These are phyloP conservation scores for Yarrowia deformans DNA, from an alignment of 805 yeast genomes.

Conservation along the genomic window DNA sequence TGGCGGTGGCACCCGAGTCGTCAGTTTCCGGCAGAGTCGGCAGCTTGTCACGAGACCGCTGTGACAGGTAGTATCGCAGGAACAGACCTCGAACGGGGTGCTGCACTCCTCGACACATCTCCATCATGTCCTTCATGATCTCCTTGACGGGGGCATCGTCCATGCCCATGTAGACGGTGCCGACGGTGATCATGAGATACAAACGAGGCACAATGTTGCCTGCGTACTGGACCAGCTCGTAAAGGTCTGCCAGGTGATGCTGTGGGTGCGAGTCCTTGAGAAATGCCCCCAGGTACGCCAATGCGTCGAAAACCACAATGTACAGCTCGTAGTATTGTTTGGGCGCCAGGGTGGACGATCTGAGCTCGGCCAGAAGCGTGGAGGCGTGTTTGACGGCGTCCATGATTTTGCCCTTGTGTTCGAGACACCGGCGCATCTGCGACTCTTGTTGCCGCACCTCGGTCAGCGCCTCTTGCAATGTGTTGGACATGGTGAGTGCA, in stretches of 20 bases:
- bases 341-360: slow-evolving; percentile 79
- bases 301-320: slow-evolving; percentile 80
- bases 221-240: slow-evolving; percentile 93
- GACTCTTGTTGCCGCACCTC: slow-evolving; percentile 73
- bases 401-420: slow-evolving; percentile 72
- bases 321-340: slow-evolving; percentile 94
- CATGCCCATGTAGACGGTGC: slow-evolving; percentile 82
- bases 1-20: slow-evolving; percentile 40
- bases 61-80: slow-evolving; percentile 85
- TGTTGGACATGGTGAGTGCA: slow-evolving; percentile 27
- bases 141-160: slow-evolving; percentile 82
- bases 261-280: slow-evolving; percentile 71
- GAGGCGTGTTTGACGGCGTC: slow-evolving; percentile 90
- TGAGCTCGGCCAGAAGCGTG: slow-evolving; percentile 77
- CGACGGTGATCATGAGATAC: slow-evolving; percentile 94
- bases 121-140: slow-evolving; percentile 93
- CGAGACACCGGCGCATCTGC: slow-evolving; percentile 78
- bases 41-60: slow-evolving; percentile 73
- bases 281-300: slow-evolving; percentile 70
- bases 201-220: slow-evolving; percentile 89
- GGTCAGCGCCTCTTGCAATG: slow-evolving; percentile 50
- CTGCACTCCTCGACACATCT: slow-evolving; percentile 97
- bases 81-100: slow-evolving; percentile 93
- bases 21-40: slow-evolving; percentile 51
- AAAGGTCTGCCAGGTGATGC: slow-evolving; percentile 83